Evolutionary conservation across 805 yeast genomes (phyloP).

Genomic region (Candida chauliodis): DNA sequence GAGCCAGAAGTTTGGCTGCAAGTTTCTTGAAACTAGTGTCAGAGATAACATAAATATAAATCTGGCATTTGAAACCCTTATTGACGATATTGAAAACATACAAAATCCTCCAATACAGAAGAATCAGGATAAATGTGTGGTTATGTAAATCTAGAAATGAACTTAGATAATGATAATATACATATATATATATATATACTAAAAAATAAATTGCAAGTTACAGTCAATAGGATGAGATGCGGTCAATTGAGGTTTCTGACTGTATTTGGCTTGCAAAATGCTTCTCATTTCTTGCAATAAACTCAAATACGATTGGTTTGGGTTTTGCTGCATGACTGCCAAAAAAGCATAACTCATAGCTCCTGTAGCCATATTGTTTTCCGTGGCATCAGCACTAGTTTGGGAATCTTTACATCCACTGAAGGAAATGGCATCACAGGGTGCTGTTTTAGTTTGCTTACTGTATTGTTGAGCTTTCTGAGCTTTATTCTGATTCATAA

Average conservation of each 20-base stretch:
- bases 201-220: conserved; percentile 36
- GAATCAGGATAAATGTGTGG: conserved; percentile 48
- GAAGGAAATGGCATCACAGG: conserved; percentile 73
- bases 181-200: background rate
- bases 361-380: conserved; percentile 70
- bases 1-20: conserved; percentile 43
- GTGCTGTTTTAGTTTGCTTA: conserved; percentile 56
- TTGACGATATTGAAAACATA: conserved; percentile 54
- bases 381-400: conserved; percentile 74
- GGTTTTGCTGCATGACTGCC: conserved; percentile 55
- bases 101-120: conserved; percentile 48
- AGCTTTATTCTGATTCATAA: conserved; percentile 19
- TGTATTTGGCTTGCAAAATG: conserved; percentile 58
- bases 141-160: conserved; percentile 27
- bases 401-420: conserved; percentile 85
- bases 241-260: conserved; percentile 81
- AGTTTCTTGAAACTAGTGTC: conserved; percentile 48
- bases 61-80: conserved; percentile 58
- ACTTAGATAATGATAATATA: background rate
- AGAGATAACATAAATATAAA: conserved; percentile 43
- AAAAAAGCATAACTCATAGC: conserved; percentile 84
- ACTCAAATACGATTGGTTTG: conserved; percentile 65
- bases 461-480: conserved; percentile 34
- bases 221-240: conserved; percentile 78
- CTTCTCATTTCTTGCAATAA: conserved; percentile 68